A percentile compares a stretch with the other conserved stretches of the same genome.
Evolutionary conservation across 768 basidiomycete genomes (phyloP).

Genomic region (Paxillus ammoniavirescens): DNA sequence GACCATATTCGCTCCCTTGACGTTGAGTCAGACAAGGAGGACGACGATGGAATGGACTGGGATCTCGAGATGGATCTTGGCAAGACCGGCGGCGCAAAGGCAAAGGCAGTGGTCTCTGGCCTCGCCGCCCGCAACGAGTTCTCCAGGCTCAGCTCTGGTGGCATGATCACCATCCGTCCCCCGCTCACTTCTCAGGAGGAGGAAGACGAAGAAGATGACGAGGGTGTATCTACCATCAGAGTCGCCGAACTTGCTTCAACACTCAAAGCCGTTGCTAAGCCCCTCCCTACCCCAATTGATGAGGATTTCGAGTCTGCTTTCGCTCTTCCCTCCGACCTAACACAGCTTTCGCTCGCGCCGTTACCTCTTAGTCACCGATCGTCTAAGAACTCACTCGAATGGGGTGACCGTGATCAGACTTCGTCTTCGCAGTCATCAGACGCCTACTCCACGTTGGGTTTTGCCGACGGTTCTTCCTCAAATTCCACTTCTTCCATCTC

Average conservation of each 20-base stretch:
- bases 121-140: constrained; percentile 44
- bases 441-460: constrained; percentile 76
- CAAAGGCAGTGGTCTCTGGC: constrained; percentile 36
- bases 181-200: constrained; percentile 49
- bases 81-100: constrained; percentile 52
- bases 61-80: constrained; percentile 74
- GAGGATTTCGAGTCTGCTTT: constrained; percentile 87
- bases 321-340: constrained; percentile 76
- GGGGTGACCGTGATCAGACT: constrained; percentile 82
- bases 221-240: constrained; percentile 84
- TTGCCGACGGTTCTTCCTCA: constrained; percentile 71
- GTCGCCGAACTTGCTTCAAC: constrained; percentile 47
- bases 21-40: constrained; percentile 60
- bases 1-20: constrained; percentile 60
- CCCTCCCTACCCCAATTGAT: constrained; percentile 41
- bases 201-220: constrained; percentile 69
- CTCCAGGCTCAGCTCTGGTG: constrained; percentile 17
- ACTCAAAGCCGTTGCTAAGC: constrained; percentile 33
- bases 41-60: constrained; percentile 74
- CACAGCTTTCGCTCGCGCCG: constrained; percentile 78
- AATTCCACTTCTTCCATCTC: constrained; percentile 66
- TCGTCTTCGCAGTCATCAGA: constrained; percentile 87
- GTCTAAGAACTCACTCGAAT: constrained; percentile 83
- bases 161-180: constrained; percentile 59
- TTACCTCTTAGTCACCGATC: constrained; percentile 71